Conservation (phyloP, 768 basidiomycete genomes). For the Leccinum arenicola region DNA sequence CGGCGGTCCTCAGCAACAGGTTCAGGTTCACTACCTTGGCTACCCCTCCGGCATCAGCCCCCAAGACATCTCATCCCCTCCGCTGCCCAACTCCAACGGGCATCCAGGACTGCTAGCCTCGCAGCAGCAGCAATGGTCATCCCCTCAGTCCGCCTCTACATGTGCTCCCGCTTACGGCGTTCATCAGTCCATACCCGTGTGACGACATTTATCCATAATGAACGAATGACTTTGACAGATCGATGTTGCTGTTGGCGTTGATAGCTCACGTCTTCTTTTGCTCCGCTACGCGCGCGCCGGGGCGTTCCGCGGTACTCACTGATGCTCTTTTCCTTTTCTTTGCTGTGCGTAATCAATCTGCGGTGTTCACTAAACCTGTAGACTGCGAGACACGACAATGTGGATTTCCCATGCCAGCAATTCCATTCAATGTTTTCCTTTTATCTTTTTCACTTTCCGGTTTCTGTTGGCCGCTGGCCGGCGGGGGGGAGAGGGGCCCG, state of each 20-base stretch:
- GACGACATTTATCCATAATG: not conserved
- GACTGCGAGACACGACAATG: not conserved
- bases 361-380: not conserved
- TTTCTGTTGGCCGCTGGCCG: not conserved
- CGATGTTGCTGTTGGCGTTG: not conserved
- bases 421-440: not conserved
- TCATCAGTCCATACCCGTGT: not conserved
- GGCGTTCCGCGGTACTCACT: not conserved
- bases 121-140: not conserved
- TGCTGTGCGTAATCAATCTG: not conserved
- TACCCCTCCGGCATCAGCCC: slow-evolving; percentile 9
- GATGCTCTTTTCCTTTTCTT: not conserved
- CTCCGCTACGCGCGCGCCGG: not conserved
- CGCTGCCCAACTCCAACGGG: slow-evolving; percentile 16
- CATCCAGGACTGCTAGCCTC: slow-evolving; percentile 2
- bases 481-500: not conserved
- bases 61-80: slow-evolving; percentile 4
- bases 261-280: not conserved
- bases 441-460: not conserved
- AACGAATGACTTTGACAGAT: not conserved
- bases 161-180: not conserved
- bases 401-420: not conserved
- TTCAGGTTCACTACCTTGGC: slow-evolving; percentile 1
- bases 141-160: not conserved
- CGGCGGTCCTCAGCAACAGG: not conserved